Conservation (phyloP, 352 stramenopile species). For the Plasmopara muralis region DNA sequence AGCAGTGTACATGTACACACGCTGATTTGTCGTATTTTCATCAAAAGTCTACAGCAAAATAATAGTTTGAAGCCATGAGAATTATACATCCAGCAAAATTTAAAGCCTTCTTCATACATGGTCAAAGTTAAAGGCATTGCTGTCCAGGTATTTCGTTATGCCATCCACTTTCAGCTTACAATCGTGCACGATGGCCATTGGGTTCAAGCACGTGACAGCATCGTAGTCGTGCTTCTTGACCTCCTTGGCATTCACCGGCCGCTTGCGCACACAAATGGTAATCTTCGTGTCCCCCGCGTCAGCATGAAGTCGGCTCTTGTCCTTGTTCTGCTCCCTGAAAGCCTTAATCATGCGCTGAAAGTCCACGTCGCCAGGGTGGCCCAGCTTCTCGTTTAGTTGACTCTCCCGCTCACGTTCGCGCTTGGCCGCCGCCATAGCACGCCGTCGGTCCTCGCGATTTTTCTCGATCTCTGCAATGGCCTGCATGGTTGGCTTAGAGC, state of each 20-base stretch:
- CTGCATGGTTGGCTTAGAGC: conserved; percentile 55
- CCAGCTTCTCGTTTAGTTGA: conserved; percentile 68
- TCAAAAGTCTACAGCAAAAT: conserved; percentile 86
- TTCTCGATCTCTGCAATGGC: conserved; percentile 80
- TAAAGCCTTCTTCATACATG: conserved; percentile 29
- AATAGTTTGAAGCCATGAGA: neutral
- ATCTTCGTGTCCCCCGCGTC: conserved; percentile 81
- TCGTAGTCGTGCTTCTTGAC: conserved; percentile 92
- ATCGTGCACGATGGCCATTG: conserved; percentile 92
- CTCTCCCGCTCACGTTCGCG: conserved; percentile 80
- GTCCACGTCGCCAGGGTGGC: conserved; percentile 84
- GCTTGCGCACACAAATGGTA: conserved; percentile 94
- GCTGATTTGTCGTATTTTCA: conserved; percentile 87
- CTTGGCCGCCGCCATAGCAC: conserved; percentile 82
- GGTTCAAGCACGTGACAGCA: conserved; percentile 93
- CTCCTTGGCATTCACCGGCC: conserved; percentile 90
- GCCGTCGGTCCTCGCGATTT: conserved; percentile 76
- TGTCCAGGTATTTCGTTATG: conserved; percentile 98
- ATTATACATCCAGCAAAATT: neutral
- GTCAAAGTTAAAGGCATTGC: conserved; percentile 91
- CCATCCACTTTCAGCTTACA: conserved; percentile 97
- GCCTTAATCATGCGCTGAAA: conserved; percentile 89
- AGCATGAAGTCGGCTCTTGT: conserved; percentile 43
- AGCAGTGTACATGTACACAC: conserved; percentile 90
- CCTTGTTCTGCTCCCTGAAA: conserved; percentile 73